Evolutionary conservation across 2,329 filamentous ascomycete genomes (phyloP).

Genomic region (Colletotrichum somersetense): DNA sequence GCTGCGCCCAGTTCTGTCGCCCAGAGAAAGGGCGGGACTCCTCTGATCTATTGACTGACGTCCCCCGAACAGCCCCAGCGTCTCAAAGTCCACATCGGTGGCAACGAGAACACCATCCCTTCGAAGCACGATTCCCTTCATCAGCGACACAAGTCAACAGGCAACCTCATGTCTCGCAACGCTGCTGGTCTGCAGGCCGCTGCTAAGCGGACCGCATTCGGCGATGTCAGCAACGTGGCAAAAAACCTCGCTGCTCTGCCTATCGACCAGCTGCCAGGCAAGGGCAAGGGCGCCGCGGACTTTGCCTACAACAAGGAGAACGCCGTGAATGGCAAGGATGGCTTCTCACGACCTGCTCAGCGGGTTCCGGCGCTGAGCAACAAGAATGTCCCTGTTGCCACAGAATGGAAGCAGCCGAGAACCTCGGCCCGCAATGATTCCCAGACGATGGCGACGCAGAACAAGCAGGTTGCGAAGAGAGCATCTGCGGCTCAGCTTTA

Average conservation of each 20-base stretch:
- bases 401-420: conserved; percentile 39
- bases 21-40: conserved; percentile 8
- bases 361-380: conserved; percentile 38
- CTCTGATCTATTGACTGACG: conserved; percentile 18
- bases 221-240: conserved; percentile 82
- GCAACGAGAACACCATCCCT: conserved; percentile 77
- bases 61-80: conserved; percentile 53
- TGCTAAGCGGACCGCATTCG: conserved; percentile 83
- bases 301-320: conserved; percentile 47
- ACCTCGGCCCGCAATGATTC: conserved; percentile 33
- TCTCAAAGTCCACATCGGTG: conserved; percentile 61
- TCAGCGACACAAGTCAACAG: conserved; percentile 84
- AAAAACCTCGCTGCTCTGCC: conserved; percentile 47
- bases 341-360: conserved; percentile 44
- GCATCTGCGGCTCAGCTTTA: conserved; percentile 31
- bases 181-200: conserved; percentile 71
- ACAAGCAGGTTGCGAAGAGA: conserved; percentile 35
- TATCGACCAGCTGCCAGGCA: conserved; percentile 47
- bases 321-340: conserved; percentile 43
- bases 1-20: neutral
- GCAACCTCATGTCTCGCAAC: conserved; percentile 68
- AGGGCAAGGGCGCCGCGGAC: conserved; percentile 54
- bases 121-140: conserved; percentile 74
- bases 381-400: conserved; percentile 27
- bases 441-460: conserved; percentile 24